A percentile compares a stretch with the other conserved stretches of the same genome.
These are phyloP conservation scores for Prunus yedoensis DNA, from an alignment of 331 rosid genomes.

Conservation along the genomic window DNA sequence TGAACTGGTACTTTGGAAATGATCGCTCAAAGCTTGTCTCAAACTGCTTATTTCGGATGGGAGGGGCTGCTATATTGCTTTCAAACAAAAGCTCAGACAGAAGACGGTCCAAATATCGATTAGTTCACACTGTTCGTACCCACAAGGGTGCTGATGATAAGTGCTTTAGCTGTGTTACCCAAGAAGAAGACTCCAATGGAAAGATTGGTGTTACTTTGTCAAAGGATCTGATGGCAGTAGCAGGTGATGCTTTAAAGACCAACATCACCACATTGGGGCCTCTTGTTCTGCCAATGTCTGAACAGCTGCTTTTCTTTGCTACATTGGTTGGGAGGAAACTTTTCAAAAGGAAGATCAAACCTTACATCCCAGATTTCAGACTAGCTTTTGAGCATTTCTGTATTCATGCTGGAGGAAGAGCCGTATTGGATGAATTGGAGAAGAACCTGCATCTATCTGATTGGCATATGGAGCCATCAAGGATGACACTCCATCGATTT, in stretches of 20 bases:
- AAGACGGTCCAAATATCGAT: slow-evolving; percentile 76
- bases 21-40: slow-evolving; percentile 95
- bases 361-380: slow-evolving; percentile 91
- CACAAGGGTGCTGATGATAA: slow-evolving; percentile 90
- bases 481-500: slow-evolving; percentile 89
- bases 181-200: slow-evolving; percentile 82
- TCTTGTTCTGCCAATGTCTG: slow-evolving; percentile 87
- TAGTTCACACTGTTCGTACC: slow-evolving; percentile 77
- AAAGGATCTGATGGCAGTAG: slow-evolving; percentile 91
- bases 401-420: slow-evolving; percentile 95
- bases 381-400: slow-evolving; percentile 95
- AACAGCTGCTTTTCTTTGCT: slow-evolving; percentile 79
- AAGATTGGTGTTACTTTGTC: slow-evolving; percentile 85
- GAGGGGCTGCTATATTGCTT: slow-evolving; percentile 88
- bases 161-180: slow-evolving; percentile 86
- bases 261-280: slow-evolving; percentile 92
- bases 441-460: slow-evolving; percentile 84
- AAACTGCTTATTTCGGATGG: slow-evolving; percentile 86
- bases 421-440: slow-evolving; percentile 90
- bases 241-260: slow-evolving; percentile 89
- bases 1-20: slow-evolving; percentile 95
- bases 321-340: slow-evolving; percentile 71
- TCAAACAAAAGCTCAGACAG: slow-evolving; percentile 76
- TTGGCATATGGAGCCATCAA: slow-evolving; percentile 99
- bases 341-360: slow-evolving; percentile 89